Evolutionary conservation across 2,329 filamentous ascomycete species (phyloP).

Genomic region (Ilyonectria destructans): DNA sequence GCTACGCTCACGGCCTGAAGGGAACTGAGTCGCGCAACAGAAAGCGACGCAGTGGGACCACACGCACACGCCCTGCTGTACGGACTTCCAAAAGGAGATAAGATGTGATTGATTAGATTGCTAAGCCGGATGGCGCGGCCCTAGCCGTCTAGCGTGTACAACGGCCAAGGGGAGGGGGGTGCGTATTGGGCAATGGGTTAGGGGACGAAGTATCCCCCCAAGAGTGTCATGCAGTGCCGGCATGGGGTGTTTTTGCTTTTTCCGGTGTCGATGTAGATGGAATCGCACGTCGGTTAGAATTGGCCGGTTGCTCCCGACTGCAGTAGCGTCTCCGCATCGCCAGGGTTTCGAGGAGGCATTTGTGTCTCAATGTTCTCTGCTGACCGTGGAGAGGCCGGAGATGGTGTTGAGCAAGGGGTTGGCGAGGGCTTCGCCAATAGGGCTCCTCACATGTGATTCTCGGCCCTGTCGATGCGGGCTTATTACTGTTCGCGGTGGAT

Average conservation of each 20-base stretch:
- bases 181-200: not conserved
- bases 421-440: not conserved
- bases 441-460: not conserved
- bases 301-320: not conserved
- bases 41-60: not conserved
- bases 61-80: not conserved
- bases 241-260: not conserved
- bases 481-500: not conserved
- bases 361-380: no score
- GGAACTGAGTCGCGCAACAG: not conserved
- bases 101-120: constrained; percentile 49
- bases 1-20: not conserved
- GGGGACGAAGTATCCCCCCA: not conserved
- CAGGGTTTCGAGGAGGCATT: not conserved
- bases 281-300: not conserved
- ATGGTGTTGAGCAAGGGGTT: no score
- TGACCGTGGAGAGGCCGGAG: no score
- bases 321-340: not conserved
- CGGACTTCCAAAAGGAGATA: constrained; percentile 31
- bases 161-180: not conserved
- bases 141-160: not conserved
- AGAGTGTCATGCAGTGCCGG: constrained; percentile 1
- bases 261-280: not conserved
- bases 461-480: not conserved
- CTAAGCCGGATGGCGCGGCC: constrained; percentile 1